A percentile compares a stretch with the other conserved stretches of the same genome.
Evolutionary conservation across 2,329 filamentous ascomycete species (phyloP).

Genomic region (Fusarium avenaceum): DNA sequence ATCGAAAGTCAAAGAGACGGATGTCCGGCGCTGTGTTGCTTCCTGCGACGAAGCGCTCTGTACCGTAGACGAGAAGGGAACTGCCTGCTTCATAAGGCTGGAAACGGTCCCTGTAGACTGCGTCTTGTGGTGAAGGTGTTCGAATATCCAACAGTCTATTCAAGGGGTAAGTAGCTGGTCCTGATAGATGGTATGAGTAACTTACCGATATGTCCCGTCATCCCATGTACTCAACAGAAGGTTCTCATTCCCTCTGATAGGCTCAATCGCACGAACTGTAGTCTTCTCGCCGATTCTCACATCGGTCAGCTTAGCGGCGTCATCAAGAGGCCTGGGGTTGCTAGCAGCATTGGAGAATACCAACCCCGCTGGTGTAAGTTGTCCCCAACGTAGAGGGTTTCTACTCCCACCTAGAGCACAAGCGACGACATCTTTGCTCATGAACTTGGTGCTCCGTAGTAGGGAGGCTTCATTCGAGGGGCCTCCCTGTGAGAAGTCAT

Average conservation of each 20-base stretch:
- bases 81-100: slow-evolving; percentile 62
- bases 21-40: slow-evolving; percentile 60
- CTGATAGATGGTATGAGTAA: not conserved
- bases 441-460: slow-evolving; percentile 59
- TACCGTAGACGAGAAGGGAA: slow-evolving; percentile 64
- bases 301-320: slow-evolving; percentile 35
- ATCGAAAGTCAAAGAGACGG: slow-evolving; percentile 69
- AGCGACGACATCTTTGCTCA: slow-evolving; percentile 60
- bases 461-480: slow-evolving; percentile 45
- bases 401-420: slow-evolving; percentile 60
- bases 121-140: slow-evolving; percentile 61
- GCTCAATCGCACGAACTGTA: slow-evolving; percentile 62
- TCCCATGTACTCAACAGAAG: slow-evolving; percentile 67
- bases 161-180: not conserved
- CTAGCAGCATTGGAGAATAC: slow-evolving; percentile 54
- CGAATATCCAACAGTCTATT: slow-evolving; percentile 63
- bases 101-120: slow-evolving; percentile 67
- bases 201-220: slow-evolving; percentile 63
- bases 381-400: slow-evolving; percentile 62
- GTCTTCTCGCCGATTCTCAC: slow-evolving; percentile 53
- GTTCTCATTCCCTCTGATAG: slow-evolving; percentile 57
- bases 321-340: slow-evolving; percentile 42
- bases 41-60: slow-evolving; percentile 65
- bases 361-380: slow-evolving; percentile 61
- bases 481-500: slow-evolving; percentile 46